Percentiles rank a stretch among this genome's conserved stretches.
Conservation (phyloP, 441 rosid species). For the Syzygium syzygioides region DNA sequence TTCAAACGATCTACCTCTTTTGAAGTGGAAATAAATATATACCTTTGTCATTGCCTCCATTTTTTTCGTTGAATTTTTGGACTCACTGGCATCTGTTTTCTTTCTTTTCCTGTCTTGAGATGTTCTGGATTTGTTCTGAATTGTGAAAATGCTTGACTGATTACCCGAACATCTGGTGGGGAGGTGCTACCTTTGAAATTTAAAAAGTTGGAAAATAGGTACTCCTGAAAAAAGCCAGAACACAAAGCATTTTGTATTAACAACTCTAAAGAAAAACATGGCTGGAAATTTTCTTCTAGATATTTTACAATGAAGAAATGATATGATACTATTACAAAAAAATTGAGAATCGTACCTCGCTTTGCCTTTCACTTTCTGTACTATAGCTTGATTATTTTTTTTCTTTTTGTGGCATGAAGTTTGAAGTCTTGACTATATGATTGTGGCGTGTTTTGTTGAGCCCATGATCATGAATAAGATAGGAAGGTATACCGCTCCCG, state of each 20-base stretch:
- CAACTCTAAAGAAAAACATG: not conserved
- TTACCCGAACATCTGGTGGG: not conserved
- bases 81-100: not conserved
- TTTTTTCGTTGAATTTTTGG: not conserved
- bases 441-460: not conserved
- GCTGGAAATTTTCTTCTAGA: not conserved
- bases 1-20: not conserved
- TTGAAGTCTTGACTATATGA: not conserved
- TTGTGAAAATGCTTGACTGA: not conserved
- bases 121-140: not conserved
- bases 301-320: not conserved
- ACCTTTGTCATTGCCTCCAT: not conserved
- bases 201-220: not conserved
- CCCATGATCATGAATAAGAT: not conserved
- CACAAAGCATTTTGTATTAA: not conserved
- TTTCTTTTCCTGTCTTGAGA: not conserved
- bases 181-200: not conserved
- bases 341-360: not conserved
- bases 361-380: not conserved
- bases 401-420: not conserved
- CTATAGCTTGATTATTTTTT: not conserved
- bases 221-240: not conserved
- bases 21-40: not conserved
- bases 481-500: not conserved
- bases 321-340: not conserved